A percentile compares a stretch with the other conserved stretches of the same genome.
Conservation (phyloP, 257 asterid species). For the Henckelia pumila region DNA sequence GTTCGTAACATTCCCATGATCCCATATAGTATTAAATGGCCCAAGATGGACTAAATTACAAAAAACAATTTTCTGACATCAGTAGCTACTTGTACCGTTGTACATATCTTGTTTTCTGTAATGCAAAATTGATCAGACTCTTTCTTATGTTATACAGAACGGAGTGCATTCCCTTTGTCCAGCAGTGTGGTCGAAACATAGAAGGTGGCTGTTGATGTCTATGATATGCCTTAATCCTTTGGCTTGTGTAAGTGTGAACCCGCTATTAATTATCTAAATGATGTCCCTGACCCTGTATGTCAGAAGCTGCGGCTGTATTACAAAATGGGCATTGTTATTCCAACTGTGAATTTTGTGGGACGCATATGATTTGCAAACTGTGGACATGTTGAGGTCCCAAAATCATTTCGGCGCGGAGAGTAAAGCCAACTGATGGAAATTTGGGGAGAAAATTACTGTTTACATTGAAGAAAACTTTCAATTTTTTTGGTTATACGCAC, state of each 20-base stretch:
- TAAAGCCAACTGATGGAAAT: not conserved
- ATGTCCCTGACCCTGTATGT: not conserved
- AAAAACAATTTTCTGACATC: not conserved
- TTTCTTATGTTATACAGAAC: constrained; percentile 48
- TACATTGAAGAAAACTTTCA: not conserved
- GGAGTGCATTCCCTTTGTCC: constrained; percentile 98
- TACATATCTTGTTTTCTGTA: constrained; percentile 4
- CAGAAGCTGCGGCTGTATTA: constrained; percentile 1
- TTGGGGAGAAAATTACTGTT: not conserved
- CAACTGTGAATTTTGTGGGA: not conserved
- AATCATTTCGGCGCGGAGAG: not conserved
- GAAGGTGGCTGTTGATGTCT: constrained; percentile 97
- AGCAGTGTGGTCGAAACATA: constrained; percentile 96
- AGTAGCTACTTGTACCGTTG: not conserved
- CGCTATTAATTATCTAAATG: constrained; percentile 1
- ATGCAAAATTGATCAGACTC: constrained; percentile 21
- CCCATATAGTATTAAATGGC: not conserved
- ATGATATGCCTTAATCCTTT: constrained; percentile 92
- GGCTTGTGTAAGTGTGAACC: constrained; percentile 69
- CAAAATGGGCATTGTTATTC: not conserved
- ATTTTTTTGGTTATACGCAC: not conserved
- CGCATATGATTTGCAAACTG: not conserved
- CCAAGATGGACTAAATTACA: not conserved
- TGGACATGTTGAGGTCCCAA: not conserved
- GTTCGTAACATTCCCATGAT: not conserved